Evolutionary conservation across 306 rosid species (phyloP), one percentile per base, ranked within the genome.

Genomic region (Arachis hypogaea): DNA sequence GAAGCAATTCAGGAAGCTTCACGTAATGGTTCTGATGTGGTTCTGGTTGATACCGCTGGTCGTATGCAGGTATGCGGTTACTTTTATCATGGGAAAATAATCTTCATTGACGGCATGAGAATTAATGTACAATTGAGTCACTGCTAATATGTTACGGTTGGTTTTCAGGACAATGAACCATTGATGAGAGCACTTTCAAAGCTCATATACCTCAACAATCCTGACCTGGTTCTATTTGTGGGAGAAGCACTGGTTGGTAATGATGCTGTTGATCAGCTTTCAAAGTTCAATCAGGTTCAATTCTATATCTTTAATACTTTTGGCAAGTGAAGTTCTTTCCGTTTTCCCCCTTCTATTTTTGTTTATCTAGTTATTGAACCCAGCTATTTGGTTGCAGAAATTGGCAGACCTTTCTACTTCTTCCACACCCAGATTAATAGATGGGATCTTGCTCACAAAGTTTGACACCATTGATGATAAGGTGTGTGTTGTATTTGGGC

Each of bases 161-260:
- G 36, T 55, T 85, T 78, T 71, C 86, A 94, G 97, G 98, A 94
- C 80, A 94, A 94, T 59, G 98, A 94, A 78, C 98, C 98, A 22
- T 56, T 95, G 76, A 95, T 95, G 98, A 92, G 99, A 82, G 99
- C 99, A 73, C 86, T 95, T 70, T 87, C 98, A 76, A 95, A 95
- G 85, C 98, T 95, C 41, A 78, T 95, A 75, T 69, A 88, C 87
- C 93, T 95, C 5, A 95, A 92, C 87, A 92, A 45, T 70, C 99
- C 99, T 6, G 99, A 95, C 83, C 89, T 95, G 43, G 93, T 95
- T 83, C 86, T 95, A 78, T 95, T 95, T 69, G 98, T 95, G 44
- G 99, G 99, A 47, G 99, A 95, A 85, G 99, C 99, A 57, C 87
- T 95, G 80, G 99, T 92, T 8, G 99, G 99, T 56, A 95, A 92